These are phyloP conservation scores for Triticum aestivum DNA, from an alignment of 176 grass and related monocot species.

Conservation along the genomic window DNA sequence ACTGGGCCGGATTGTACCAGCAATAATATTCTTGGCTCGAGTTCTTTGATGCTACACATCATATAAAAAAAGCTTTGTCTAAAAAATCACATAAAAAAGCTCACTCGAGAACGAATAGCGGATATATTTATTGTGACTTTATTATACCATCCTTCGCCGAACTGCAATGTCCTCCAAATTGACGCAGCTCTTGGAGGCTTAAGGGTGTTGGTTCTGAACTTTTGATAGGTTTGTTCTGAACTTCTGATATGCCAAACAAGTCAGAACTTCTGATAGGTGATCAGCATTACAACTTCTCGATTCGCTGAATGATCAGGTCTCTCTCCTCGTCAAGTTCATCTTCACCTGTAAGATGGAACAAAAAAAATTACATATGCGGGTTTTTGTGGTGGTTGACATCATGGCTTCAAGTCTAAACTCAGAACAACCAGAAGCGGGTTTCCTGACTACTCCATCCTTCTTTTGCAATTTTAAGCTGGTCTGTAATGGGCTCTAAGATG, in stretches of 20 bases:
- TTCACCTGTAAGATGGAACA: constrained; percentile 57
- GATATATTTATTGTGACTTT: neutral
- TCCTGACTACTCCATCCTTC: neutral
- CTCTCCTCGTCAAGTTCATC: constrained; percentile 91
- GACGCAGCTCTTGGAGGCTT: neutral
- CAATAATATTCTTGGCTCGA: neutral
- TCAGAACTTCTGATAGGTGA: neutral
- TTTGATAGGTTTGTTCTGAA: neutral
- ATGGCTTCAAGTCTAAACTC: too few species aligned
- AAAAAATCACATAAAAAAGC: neutral
- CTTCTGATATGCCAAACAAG: too few species aligned
- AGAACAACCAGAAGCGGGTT: too few species aligned
- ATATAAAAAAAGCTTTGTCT: neutral
- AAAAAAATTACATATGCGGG: too few species aligned
- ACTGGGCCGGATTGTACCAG: neutral
- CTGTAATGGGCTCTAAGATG: neutral
- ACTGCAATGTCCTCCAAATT: neutral
- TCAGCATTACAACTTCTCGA: constrained; percentile 51
- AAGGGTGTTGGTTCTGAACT: neutral
- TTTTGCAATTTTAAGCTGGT: neutral
- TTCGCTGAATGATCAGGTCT: constrained; percentile 74
- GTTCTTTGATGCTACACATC: neutral
- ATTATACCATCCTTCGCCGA: neutral
- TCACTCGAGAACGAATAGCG: too few species aligned
- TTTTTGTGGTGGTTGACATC: too few species aligned